phyloP scores from a whole-genome alignment of 306 rosid genomes.

The Glycine latifolia region DNA sequence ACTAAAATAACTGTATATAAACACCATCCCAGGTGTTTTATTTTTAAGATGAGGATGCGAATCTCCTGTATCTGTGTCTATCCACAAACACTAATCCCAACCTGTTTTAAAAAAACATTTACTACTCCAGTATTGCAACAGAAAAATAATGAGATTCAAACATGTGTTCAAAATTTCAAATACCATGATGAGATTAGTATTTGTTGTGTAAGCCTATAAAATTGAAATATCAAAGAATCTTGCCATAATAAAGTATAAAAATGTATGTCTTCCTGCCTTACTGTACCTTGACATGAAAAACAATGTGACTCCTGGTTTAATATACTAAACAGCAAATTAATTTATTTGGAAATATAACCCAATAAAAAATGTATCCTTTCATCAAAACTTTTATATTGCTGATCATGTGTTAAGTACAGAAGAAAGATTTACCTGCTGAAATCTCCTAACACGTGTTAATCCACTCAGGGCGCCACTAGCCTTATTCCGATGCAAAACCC shows the following conservation, averaged over 20 bases:
- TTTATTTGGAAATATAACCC: conserved; percentile 27
- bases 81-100: conserved; percentile 7
- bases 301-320: conserved; percentile 20
- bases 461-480: conserved; percentile 99
- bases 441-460: conserved; percentile 93
- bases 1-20: background rate
- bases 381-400: conserved; percentile 18
- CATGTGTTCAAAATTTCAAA: conserved; percentile 7
- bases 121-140: conserved; percentile 1
- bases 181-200: background rate
- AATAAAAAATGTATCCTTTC: conserved; percentile 4
- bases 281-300: conserved; percentile 18
- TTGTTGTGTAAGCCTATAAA: background rate
- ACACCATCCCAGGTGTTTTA: background rate
- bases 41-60: background rate
- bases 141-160: conserved; percentile 1
- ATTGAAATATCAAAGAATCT: conserved; percentile 11
- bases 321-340: background rate
- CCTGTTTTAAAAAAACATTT: conserved; percentile 10
- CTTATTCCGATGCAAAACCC: conserved; percentile 97
- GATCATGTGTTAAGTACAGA: background rate
- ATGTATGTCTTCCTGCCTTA: conserved; percentile 6
- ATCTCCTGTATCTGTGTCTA: background rate
- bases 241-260: background rate
- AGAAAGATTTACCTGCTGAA: conserved; percentile 81